phyloP scores from a whole-genome alignment of 2,329 filamentous ascomycete genomes.

The Paraphoma chrysanthemicola region DNA sequence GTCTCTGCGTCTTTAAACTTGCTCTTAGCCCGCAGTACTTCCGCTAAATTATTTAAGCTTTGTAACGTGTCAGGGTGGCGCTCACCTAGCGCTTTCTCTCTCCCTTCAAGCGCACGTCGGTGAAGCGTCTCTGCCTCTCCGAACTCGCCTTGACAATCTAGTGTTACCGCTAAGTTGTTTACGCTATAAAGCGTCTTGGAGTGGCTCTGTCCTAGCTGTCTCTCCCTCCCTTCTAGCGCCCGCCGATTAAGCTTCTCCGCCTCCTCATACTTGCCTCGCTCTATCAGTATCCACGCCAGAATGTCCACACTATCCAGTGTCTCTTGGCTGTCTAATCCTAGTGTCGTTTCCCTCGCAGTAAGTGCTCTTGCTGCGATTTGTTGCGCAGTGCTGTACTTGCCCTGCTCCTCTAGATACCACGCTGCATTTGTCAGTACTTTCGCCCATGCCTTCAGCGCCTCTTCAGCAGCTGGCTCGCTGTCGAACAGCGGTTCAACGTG shows the following conservation, averaged over 20 bases:
- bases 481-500: constrained; percentile 16
- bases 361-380: background rate
- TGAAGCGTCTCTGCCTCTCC: too few relatives aligned
- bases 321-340: background rate
- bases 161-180: background rate
- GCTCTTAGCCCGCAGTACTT: background rate
- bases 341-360: background rate
- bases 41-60: background rate
- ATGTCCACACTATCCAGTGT: background rate
- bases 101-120: too few relatives aligned
- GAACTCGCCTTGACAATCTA: too few relatives aligned
- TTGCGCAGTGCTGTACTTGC: constrained; percentile 11
- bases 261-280: background rate
- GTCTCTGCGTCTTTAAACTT: background rate
- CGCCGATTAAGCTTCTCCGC: too few relatives aligned
- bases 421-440: constrained; percentile 13
- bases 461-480: constrained; percentile 5
- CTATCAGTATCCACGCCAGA: background rate
- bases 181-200: background rate
- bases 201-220: background rate
- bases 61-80: background rate
- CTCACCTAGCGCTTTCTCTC: background rate
- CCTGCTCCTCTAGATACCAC: constrained; percentile 12
- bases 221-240: too few relatives aligned
- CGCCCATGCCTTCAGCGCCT: constrained; percentile 12